Conservation (phyloP, 441 rosid species). For the Populus tomentosa region DNA sequence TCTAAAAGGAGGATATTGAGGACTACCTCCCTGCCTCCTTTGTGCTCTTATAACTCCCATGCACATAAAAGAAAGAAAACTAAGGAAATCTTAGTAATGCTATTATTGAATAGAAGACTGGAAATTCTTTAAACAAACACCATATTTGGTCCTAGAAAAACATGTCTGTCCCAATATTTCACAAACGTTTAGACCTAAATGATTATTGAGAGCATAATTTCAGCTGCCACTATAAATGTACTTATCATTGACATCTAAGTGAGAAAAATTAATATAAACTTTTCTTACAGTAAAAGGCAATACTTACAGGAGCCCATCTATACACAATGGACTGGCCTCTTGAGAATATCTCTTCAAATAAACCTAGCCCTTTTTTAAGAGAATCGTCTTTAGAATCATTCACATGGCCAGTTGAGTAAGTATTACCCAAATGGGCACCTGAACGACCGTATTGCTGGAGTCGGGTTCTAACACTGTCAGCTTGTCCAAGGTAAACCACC, state of each 20-base stretch:
- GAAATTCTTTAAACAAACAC: not conserved
- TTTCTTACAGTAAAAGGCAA: not conserved
- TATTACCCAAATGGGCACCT: constrained; percentile 54
- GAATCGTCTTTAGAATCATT: constrained; percentile 10
- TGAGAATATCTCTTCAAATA: constrained; percentile 48
- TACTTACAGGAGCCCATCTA: constrained; percentile 80
- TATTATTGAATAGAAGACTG: not conserved
- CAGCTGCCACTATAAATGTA: not conserved
- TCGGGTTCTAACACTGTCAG: constrained; percentile 58
- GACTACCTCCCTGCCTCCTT: not conserved
- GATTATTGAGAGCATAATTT: not conserved
- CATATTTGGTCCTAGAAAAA: not conserved
- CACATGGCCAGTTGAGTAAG: constrained; percentile 10
- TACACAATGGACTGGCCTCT: constrained; percentile 48
- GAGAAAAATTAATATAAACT: not conserved
- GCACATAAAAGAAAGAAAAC: not conserved
- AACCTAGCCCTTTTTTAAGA: constrained; percentile 27
- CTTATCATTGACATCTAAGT: not conserved
- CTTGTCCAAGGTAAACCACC: constrained; percentile 59
- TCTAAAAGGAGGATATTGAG: no score
- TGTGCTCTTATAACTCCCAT: not conserved
- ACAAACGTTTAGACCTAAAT: not conserved
- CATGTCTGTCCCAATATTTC: not conserved
- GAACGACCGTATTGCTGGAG: constrained; percentile 63
- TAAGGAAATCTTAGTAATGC: no score